Percentiles rank a stretch among this genome's conserved stretches.
These are phyloP conservation scores for Ambrosiella xylebori DNA, from an alignment of 2,329 filamentous ascomycete genomes.

Conservation along the genomic window DNA sequence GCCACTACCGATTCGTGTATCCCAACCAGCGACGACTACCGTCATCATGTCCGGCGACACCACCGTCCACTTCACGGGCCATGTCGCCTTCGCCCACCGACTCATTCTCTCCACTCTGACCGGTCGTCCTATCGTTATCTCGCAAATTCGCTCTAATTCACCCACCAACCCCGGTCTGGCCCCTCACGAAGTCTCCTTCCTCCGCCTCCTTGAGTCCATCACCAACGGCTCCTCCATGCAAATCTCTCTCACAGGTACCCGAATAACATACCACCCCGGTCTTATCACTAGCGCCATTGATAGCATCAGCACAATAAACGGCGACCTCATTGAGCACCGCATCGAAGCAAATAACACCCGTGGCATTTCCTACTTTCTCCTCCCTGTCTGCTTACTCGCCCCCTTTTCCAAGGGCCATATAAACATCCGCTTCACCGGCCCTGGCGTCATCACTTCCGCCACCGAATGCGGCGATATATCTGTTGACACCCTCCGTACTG, in stretches of 20 bases:
- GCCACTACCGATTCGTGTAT: neutral
- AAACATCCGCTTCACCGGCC: conserved; percentile 77
- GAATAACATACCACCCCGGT: conserved; percentile 78
- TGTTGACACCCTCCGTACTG: conserved; percentile 84
- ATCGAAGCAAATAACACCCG: conserved; percentile 60
- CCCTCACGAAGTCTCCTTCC: conserved; percentile 84
- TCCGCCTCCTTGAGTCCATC: conserved; percentile 81
- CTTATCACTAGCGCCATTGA: conserved; percentile 74
- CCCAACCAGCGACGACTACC: neutral
- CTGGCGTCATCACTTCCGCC: conserved; percentile 79
- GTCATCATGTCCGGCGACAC: conserved; percentile 26
- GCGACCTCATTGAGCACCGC: conserved; percentile 66
- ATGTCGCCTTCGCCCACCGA: conserved; percentile 66
- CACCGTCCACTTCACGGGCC: conserved; percentile 62
- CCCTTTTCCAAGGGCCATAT: conserved; percentile 86
- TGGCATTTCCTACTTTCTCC: conserved; percentile 79
- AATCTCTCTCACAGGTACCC: conserved; percentile 91
- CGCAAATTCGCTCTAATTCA: conserved; percentile 77
- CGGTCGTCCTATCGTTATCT: conserved; percentile 76
- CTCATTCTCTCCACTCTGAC: conserved; percentile 83
- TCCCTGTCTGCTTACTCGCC: conserved; percentile 75
- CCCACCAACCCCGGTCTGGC: conserved; percentile 76
- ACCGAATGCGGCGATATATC: conserved; percentile 75
- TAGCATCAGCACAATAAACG: conserved; percentile 50
- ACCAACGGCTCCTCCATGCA: conserved; percentile 93